Base-by-base conservation (phyloP, 257 asterid species). In the Ocimum tenuiflorum region DNA sequence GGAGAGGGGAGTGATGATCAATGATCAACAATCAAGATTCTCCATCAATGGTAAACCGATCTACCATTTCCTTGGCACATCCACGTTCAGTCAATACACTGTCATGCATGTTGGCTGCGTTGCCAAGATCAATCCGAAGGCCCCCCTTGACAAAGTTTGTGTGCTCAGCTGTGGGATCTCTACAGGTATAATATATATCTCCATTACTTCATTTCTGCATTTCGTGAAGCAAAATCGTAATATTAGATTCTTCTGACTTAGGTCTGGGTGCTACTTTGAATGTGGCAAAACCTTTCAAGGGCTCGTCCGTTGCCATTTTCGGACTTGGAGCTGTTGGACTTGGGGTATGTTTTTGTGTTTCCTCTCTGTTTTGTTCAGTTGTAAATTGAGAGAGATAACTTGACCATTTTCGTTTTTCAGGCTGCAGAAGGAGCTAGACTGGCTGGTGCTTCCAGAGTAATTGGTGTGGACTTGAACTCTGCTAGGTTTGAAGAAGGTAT, bases 261-360 rank as follows among this genome's bases (percentile, higher is more conserved):
- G 96, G 96, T 19, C 84, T 89, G 63, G 95, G 95, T 51, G 95
- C 96, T 60, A 83, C 88, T n/a, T 15, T 87, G n/a, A n/a, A n/a
- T n/a, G n/a, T n/a, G n/a, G n/a, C n/a, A n/a, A n/a, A n/a, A n/a
- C n/a, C n/a, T n/a, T 67, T 41, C 6, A 80, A 81, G 73, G 91
- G 94, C 1, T 81, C 91, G 0, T 65, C 90, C 0, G 88, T 85
- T 35, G 97, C 94, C 47, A 52, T 83, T 53, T 89, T 89, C 19
- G 91, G 96, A 46, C 75, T 89, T 13, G 95, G 95, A 10, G 89
- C 88, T 27, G 94, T 86, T 51, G 96, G 95, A 8, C 91, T 86
- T 68, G 95, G 84, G 33, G 91, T 89, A 72, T 43, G 92, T 75
- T 55, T 20, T n/a, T n/a, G 1, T 7, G 14, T 15, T 47, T n/a